phyloP scores from a whole-genome alignment of 2,329 filamentous ascomycete species.

The Teratosphaeriaceae sp. region DNA sequence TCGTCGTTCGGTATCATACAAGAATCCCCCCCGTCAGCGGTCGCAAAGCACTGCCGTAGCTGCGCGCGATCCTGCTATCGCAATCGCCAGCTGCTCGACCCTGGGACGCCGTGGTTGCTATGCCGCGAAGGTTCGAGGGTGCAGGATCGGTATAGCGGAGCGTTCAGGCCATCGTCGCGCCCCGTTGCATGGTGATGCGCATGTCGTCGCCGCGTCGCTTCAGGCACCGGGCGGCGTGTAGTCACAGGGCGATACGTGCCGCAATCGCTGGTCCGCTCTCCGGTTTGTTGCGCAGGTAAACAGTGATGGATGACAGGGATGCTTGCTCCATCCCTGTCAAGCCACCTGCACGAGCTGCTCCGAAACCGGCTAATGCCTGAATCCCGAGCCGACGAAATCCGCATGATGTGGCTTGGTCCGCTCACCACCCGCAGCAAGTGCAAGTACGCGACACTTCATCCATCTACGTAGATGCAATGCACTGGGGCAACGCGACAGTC shows the following conservation, averaged over 20 bases:
- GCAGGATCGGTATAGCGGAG: background rate
- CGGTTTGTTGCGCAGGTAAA: background rate
- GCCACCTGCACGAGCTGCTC: no score
- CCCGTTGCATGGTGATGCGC: no score
- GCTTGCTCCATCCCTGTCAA: no score
- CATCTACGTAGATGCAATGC: no score
- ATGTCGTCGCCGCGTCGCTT: background rate
- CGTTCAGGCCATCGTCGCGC: no score
- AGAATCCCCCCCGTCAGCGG: background rate
- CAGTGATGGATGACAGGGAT: no score
- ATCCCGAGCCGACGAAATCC: no score
- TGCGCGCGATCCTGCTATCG: background rate
- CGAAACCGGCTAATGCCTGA: no score
- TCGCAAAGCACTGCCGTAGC: background rate
- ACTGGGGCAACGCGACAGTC: no score
- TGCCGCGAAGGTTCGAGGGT: background rate
- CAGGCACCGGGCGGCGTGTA: background rate
- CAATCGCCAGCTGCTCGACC: background rate
- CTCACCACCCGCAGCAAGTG: no score
- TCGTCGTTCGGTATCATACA: background rate
- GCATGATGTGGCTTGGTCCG: no score
- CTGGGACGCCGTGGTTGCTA: background rate
- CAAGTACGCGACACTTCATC: no score
- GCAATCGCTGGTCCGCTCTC: background rate
- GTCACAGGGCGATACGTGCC: background rate